phyloP scores from a whole-genome alignment of 2,329 filamentous ascomycete genomes.

The Hymenoscyphus linearis region DNA sequence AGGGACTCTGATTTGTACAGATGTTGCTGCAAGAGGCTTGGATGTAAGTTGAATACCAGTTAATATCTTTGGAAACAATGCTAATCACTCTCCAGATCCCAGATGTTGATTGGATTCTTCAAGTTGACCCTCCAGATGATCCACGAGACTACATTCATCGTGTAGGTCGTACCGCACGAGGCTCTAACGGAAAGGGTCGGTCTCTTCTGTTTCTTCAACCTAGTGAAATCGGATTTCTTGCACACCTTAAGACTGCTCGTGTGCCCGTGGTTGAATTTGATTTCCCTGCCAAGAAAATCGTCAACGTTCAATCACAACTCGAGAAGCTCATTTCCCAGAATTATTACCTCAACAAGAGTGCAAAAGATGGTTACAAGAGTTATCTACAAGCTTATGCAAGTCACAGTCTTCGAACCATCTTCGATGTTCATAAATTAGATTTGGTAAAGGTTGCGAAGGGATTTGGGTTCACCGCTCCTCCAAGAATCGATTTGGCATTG shows the following conservation, averaged over 20 bases:
- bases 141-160: constrained; percentile 91
- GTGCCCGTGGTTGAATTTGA: constrained; percentile 96
- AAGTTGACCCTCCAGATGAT: constrained; percentile 92
- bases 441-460: constrained; percentile 78
- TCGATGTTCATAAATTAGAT: constrained; percentile 77
- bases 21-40: constrained; percentile 89
- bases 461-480: constrained; percentile 74
- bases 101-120: constrained; percentile 91
- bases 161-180: constrained; percentile 89
- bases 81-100: constrained; percentile 57
- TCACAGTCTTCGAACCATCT: constrained; percentile 76
- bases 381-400: constrained; percentile 95
- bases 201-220: constrained; percentile 92
- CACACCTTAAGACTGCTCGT: constrained; percentile 82
- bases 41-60: constrained; percentile 51
- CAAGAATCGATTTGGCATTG: constrained; percentile 72
- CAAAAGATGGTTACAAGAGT: constrained; percentile 73
- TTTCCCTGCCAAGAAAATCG: constrained; percentile 85
- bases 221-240: constrained; percentile 85
- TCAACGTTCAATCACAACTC: constrained; percentile 84
- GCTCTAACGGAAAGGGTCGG: constrained; percentile 74
- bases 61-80: background rate
- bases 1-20: constrained; percentile 90
- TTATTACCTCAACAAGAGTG: constrained; percentile 91
- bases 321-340: constrained; percentile 93